phyloP scores from a whole-genome alignment of 108 stramenopile species.

The Cylindrotheca fusiformis region DNA sequence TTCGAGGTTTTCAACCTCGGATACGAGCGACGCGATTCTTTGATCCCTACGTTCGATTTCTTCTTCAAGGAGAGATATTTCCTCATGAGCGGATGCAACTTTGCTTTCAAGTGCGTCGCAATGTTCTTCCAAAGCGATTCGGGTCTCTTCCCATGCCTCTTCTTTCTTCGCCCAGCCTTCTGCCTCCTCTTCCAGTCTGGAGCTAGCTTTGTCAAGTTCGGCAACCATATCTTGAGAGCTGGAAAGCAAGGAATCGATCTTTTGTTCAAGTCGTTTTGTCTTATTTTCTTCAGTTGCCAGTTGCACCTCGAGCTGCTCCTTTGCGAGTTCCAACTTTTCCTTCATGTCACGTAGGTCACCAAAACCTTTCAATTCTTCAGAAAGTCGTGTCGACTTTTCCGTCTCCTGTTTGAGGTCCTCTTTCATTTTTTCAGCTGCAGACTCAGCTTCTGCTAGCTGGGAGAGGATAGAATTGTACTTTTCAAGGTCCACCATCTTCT shows the following conservation, averaged over 20 bases:
- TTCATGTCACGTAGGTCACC: too few species aligned
- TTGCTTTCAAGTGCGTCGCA: too few species aligned
- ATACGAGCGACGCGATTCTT: conserved; percentile 8
- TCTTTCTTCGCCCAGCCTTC: conserved; percentile 1
- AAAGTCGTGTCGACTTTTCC: neutral
- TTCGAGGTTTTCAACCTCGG: conserved; percentile 6
- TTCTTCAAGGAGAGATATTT: conserved; percentile 9
- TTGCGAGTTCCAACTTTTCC: neutral
- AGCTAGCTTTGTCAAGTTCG: too few species aligned
- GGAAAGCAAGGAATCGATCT: too few species aligned
- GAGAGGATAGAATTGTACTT: conserved; percentile 1
- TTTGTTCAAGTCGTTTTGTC: too few species aligned
- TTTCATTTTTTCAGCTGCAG: neutral
- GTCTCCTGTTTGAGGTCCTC: conserved; percentile 3
- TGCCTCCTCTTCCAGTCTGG: neutral
- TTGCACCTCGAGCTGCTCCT: too few species aligned
- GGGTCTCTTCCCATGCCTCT: conserved; percentile 13
- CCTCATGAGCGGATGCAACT: neutral
- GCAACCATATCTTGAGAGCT: too few species aligned
- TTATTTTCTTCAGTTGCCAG: too few species aligned
- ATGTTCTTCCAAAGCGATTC: too few species aligned
- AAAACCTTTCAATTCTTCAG: too few species aligned
- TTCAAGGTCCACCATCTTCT: too few species aligned
- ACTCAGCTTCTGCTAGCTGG: neutral
- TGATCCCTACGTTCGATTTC: conserved; percentile 6